Percentiles rank a stretch among this genome's conserved stretches.
Evolutionary conservation across 768 basidiomycete genomes (phyloP).

Genomic region (Termitomyces sp.): DNA sequence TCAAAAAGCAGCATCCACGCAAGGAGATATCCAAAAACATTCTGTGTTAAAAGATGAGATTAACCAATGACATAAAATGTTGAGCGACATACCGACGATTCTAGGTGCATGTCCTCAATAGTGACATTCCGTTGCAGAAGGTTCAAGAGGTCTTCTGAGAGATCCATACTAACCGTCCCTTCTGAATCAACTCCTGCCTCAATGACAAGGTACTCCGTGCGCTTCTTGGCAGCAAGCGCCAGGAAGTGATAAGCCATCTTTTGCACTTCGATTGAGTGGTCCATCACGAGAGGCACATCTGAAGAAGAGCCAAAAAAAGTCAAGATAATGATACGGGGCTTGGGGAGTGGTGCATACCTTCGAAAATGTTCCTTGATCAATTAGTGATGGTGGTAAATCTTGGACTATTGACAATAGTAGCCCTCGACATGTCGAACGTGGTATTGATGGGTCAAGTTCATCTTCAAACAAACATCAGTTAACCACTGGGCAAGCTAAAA

Average conservation of each 20-base stretch:
- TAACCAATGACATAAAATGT: not conserved
- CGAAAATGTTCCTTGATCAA: conserved; percentile 60
- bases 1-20: conserved; percentile 91
- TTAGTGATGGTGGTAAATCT: conserved; percentile 57
- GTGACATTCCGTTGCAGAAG: conserved; percentile 52
- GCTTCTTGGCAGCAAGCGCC: conserved; percentile 61
- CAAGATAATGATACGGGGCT: not conserved
- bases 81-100: conserved; percentile 30
- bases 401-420: conserved; percentile 67
- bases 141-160: conserved; percentile 66
- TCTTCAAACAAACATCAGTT: conserved; percentile 13
- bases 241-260: conserved; percentile 76
- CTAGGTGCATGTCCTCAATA: conserved; percentile 30
- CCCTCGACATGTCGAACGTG: conserved; percentile 65
- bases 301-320: not conserved
- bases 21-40: conserved; percentile 66
- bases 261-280: conserved; percentile 63
- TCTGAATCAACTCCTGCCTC: conserved; percentile 82
- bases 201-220: conserved; percentile 81
- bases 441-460: conserved; percentile 38
- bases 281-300: conserved; percentile 80
- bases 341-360: conserved; percentile 38
- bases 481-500: too few relatives aligned
- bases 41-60: conserved; percentile 23
- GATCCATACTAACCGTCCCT: conserved; percentile 41